Conservation (phyloP, 2,329 filamentous ascomycete genomes). For the Neurospora sp. region DNA sequence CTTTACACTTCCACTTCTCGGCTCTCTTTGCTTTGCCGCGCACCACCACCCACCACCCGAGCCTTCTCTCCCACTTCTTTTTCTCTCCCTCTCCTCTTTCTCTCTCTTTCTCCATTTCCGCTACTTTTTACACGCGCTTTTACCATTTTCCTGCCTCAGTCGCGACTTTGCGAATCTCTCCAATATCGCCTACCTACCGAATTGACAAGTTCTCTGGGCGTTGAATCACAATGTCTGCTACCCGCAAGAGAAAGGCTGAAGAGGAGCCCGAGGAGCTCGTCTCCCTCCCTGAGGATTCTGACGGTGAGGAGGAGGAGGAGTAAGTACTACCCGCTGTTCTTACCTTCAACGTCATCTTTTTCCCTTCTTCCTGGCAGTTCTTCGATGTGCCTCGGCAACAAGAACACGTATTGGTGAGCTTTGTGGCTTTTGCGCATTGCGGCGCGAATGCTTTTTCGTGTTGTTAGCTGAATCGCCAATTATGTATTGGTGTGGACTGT, state of each 20-base stretch:
- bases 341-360: not conserved
- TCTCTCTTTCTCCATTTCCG: slow-evolving; percentile 8
- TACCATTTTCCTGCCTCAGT: not conserved
- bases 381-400: slow-evolving; percentile 7
- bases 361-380: not conserved
- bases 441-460: slow-evolving; percentile 11
- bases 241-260: slow-evolving; percentile 45
- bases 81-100: slow-evolving; percentile 16
- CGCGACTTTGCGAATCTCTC: not conserved
- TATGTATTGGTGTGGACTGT: not conserved
- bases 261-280: slow-evolving; percentile 43
- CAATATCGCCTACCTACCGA: slow-evolving; percentile 10
- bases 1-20: not conserved
- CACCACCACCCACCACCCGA: slow-evolving; percentile 15
- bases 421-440: slow-evolving; percentile 2
- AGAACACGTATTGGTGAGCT: not conserved
- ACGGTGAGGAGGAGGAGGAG: slow-evolving; percentile 45
- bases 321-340: slow-evolving; percentile 31
- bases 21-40: slow-evolving; percentile 13
- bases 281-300: slow-evolving; percentile 39
- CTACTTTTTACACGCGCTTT: slow-evolving; percentile 11
- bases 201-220: slow-evolving; percentile 17
- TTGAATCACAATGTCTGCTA: slow-evolving; percentile 28
- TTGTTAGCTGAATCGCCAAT: not conserved
- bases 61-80: slow-evolving; percentile 8